Evolutionary conservation across 2,329 filamentous ascomycete species (phyloP).

Genomic region (Colletotrichum spinosum): DNA sequence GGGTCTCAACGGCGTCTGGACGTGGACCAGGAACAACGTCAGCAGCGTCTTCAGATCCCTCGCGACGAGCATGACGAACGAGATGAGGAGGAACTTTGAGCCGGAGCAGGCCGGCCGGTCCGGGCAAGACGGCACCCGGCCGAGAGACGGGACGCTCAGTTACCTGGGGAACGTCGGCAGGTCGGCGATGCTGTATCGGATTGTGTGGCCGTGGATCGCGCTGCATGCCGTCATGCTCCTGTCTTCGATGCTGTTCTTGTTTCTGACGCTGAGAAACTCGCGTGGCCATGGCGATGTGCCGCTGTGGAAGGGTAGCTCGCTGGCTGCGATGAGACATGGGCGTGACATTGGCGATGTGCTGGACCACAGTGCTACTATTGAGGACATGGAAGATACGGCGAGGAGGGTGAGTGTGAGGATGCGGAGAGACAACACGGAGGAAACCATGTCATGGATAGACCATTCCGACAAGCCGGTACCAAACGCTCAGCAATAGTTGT

Average conservation of each 20-base stretch:
- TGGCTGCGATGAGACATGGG: conserved; percentile 15
- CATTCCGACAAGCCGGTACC: neutral
- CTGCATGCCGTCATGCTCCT: conserved; percentile 12
- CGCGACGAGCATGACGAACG: conserved; percentile 21
- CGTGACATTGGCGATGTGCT: conserved; percentile 12
- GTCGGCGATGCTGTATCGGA: conserved; percentile 1
- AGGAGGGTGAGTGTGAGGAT: conserved; percentile 1
- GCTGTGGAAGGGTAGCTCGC: conserved; percentile 28
- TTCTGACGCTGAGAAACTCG: neutral
- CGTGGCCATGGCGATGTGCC: neutral
- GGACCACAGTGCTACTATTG: neutral
- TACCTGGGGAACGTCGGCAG: neutral
- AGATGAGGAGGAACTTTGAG: conserved; percentile 11
- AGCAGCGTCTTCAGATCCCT: neutral
- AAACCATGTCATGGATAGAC: neutral
- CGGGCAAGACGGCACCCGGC: neutral
- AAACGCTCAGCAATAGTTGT: neutral
- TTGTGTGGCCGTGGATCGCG: conserved; percentile 26
- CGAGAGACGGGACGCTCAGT: neutral
- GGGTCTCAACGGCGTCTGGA: neutral
- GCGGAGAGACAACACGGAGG: neutral
- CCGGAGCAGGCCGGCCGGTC: neutral
- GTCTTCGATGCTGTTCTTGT: neutral
- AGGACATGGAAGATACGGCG: conserved; percentile 33
- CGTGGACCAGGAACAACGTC: neutral